A percentile compares a stretch with the other conserved stretches of the same genome.
Evolutionary conservation across 352 stramenopile genomes (phyloP).

Genomic region (Pilasporangium apinafurcum): DNA sequence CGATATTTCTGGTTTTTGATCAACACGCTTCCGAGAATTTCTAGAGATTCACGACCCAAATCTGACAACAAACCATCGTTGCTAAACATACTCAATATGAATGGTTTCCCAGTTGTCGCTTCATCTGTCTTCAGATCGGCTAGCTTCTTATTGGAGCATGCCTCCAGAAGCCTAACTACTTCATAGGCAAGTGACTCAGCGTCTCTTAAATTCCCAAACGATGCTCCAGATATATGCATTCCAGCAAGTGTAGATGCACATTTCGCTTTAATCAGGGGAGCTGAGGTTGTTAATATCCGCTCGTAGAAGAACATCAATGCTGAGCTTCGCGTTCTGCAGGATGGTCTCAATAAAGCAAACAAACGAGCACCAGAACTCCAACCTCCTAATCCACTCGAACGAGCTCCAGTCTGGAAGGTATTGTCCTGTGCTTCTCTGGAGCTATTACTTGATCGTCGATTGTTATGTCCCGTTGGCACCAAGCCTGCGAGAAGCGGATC

Average conservation of each 20-base stretch:
- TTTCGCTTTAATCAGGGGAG: conserved; percentile 71
- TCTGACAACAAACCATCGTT: conserved; percentile 73
- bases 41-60: conserved; percentile 59
- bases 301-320: conserved; percentile 58
- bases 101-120: conserved; percentile 5
- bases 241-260: conserved; percentile 53
- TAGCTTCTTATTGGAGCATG: conserved; percentile 24
- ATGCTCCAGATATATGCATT: conserved; percentile 40
- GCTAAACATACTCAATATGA: conserved; percentile 58
- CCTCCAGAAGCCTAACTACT: conserved; percentile 63
- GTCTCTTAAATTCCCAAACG: conserved; percentile 38
- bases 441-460: not conserved
- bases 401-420: conserved; percentile 5
- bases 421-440: conserved; percentile 1
- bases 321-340: conserved; percentile 23
- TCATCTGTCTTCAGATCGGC: conserved; percentile 7
- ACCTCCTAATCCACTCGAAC: conserved; percentile 22
- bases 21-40: conserved; percentile 70
- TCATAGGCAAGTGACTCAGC: conserved; percentile 74
- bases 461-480: conserved; percentile 17
- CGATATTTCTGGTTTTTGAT: conserved; percentile 86
- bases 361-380: conserved; percentile 37
- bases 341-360: conserved; percentile 46
- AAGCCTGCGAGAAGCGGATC: conserved; percentile 34
- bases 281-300: conserved; percentile 26